These are phyloP conservation scores for Spathaspora boniae DNA, from an alignment of 805 yeast genomes.

Conservation along the genomic window DNA sequence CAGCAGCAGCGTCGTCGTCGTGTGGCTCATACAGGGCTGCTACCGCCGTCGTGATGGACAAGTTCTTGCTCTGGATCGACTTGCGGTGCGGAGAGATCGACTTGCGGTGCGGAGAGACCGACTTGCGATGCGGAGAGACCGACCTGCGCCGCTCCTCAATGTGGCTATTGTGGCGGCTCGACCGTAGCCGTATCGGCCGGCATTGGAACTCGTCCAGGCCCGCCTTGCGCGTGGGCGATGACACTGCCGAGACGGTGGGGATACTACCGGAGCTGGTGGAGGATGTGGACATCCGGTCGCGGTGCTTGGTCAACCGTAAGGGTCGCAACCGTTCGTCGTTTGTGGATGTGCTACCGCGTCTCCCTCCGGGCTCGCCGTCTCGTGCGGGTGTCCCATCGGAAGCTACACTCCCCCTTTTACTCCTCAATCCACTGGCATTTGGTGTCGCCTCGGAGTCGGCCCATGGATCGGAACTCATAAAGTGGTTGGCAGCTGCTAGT, in stretches of 20 bases:
- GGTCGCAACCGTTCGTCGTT: conserved; percentile 18
- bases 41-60: conserved; percentile 22
- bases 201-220: conserved; percentile 30
- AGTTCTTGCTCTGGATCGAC: conserved; percentile 35
- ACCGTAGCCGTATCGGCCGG: conserved; percentile 33
- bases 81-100: conserved; percentile 11
- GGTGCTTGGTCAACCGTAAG: conserved; percentile 25
- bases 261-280: background rate
- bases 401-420: no score
- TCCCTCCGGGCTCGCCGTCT: no score
- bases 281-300: conserved; percentile 8
- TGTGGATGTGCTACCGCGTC: no score
- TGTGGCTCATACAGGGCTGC: conserved; percentile 2
- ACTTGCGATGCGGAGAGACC: no score
- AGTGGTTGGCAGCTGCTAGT: background rate
- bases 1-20: background rate
- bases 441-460: background rate
- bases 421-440: no score
- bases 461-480: conserved; percentile 8
- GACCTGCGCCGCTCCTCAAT: no score
- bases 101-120: background rate
- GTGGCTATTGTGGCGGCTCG: conserved; percentile 3
- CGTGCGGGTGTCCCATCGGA: no score
- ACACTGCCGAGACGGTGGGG: background rate
- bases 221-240: conserved; percentile 3